Base-by-base conservation (phyloP, 192 early-diverging fungal species). In the Podila epigama region DNA sequence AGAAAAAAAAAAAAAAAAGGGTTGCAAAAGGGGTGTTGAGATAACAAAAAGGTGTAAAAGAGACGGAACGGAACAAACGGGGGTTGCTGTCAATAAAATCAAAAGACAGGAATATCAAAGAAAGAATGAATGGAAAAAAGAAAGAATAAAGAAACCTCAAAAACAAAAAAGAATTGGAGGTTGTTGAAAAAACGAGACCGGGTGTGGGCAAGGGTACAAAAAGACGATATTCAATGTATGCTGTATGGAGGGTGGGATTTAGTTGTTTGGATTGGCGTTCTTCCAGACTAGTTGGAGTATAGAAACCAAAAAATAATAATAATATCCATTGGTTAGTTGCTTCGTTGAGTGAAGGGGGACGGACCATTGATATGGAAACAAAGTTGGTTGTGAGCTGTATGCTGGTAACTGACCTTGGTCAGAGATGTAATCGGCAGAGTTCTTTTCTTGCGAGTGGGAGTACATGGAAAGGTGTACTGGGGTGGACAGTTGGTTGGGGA, bases 391-490 rank as follows among this genome's bases (percentile, higher is more conserved):
- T 54, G 29, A 32, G 27, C 3, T 12, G 29, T 7, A n/a, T 18
- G 27, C 44, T 16, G 37, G 28, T 44, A 20, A 42, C 66, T 65
- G 82, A 91, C 90, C 81, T 83, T 94, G 93, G 82, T 96, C 93
- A 83, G 91, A 87, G 82, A 94, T 90, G 85, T 96, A 96, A 87
- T 96, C 93, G 79, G 92, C 86, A 70, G 90, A 92, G 83, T 90
- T 90, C 81, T 87, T 93, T 88, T 96, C 95, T 69, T 83, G 85
- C 63, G 87, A 86, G 92, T 96, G 95, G 60, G 83, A 78, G 84
- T 94, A 94, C 91, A 92, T 92, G 65, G 72, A 75, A 57, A 66
- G 37, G 35, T 72, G 70, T 75, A 75, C 70, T 75, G 44, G 34
- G 2, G 41, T 27, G 20, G 65, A 60, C 58, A 75, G 72, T 63